Conservation (phyloP, 1,139 yeast genomes). For the Magnusiomyces sp. region DNA sequence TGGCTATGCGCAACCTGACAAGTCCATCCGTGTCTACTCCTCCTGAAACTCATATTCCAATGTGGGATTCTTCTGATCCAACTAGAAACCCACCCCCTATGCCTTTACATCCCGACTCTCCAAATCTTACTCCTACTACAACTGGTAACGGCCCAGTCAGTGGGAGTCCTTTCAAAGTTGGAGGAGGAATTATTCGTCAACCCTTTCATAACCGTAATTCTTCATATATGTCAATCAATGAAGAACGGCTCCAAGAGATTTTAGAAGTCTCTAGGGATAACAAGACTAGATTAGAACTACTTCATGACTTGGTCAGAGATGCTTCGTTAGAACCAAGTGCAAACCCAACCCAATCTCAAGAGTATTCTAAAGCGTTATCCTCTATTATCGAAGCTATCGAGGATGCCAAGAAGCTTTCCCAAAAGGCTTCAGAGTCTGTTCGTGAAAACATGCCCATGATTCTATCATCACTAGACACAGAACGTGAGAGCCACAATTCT, state of each 20-base stretch:
- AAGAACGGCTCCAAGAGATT: slow-evolving; percentile 27
- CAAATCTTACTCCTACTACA: slow-evolving; percentile 22
- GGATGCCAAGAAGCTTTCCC: background rate
- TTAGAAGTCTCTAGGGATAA: slow-evolving; percentile 25
- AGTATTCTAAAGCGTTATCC: background rate
- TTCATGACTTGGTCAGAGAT: background rate
- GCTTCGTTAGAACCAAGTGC: background rate
- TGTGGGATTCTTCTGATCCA: slow-evolving; percentile 35
- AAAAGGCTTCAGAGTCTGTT: background rate
- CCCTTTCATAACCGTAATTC: slow-evolving; percentile 24
- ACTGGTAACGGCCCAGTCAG: slow-evolving; percentile 18
- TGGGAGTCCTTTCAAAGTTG: slow-evolving; percentile 16
- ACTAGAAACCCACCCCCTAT: slow-evolving; percentile 34
- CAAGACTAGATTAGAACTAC: slow-evolving; percentile 18
- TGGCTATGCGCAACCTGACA: slow-evolving; percentile 7
- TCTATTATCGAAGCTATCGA: slow-evolving; percentile 1
- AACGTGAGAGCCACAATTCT: slow-evolving; percentile 18
- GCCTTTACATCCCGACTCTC: slow-evolving; percentile 31
- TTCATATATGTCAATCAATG: slow-evolving; percentile 25
- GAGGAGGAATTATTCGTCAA: slow-evolving; percentile 16
- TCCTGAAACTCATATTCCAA: slow-evolving; percentile 9
- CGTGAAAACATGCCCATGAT: background rate
- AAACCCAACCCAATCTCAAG: background rate
- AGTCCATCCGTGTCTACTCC: slow-evolving; percentile 1
- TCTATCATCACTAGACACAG: slow-evolving; percentile 11